Conservation (phyloP, 371 early-diverging fungal species). For the Quaeritorhiza haematococci region DNA sequence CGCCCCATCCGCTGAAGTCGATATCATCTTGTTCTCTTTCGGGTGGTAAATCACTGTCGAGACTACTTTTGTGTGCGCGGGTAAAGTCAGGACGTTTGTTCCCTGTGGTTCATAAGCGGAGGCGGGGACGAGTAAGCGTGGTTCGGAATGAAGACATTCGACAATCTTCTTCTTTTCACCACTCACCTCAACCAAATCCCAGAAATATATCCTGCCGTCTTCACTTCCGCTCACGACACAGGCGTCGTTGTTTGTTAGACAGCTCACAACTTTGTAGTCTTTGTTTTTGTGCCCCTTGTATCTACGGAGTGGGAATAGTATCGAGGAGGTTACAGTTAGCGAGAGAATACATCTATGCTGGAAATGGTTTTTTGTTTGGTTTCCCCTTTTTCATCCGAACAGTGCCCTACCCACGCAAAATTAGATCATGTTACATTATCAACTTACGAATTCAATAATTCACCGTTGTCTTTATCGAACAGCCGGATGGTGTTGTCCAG, state of each 20-base stretch:
- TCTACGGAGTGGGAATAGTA: slow-evolving; percentile 22
- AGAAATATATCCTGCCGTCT: slow-evolving; percentile 78
- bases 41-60: too few species aligned
- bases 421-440: background rate
- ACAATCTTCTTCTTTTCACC: too few species aligned
- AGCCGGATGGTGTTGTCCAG: slow-evolving; percentile 73
- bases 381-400: too few species aligned
- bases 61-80: too few species aligned
- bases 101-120: too few species aligned
- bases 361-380: too few species aligned
- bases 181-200: slow-evolving; percentile 73
- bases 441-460: slow-evolving; percentile 65
- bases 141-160: too few species aligned
- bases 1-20: too few species aligned
- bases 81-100: too few species aligned
- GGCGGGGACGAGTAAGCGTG: too few species aligned
- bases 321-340: background rate
- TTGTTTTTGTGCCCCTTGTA: slow-evolving; percentile 76
- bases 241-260: slow-evolving; percentile 66
- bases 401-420: background rate
- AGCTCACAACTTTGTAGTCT: slow-evolving; percentile 67
- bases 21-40: too few species aligned
- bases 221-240: slow-evolving; percentile 85
- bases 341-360: background rate
- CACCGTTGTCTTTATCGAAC: slow-evolving; percentile 76